A percentile compares a stretch with the other conserved stretches of the same genome.
Evolutionary conservation across 768 basidiomycete species (phyloP).

Genomic region (Termitomyces eurrhizus): DNA sequence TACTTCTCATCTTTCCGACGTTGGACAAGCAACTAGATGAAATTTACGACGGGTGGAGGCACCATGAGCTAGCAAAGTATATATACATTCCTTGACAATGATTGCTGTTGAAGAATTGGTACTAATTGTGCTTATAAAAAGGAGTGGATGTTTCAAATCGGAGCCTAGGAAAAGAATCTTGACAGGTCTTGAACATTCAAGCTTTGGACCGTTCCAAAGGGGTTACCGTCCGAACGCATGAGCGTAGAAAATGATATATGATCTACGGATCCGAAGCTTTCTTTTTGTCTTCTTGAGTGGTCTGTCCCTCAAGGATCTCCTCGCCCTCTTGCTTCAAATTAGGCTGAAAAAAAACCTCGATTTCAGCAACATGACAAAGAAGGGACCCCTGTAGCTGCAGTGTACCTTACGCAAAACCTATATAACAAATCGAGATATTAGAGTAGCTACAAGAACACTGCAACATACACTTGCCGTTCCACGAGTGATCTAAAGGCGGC

Average conservation of each 20-base stretch:
- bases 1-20: too few species aligned
- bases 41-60: too few species aligned
- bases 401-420: constrained; percentile 33
- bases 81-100: neutral
- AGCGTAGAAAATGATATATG: neutral
- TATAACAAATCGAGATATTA: neutral
- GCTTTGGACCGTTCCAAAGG: neutral
- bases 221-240: neutral
- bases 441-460: neutral
- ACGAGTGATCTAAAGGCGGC: constrained; percentile 33
- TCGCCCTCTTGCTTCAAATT: constrained; percentile 50
- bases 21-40: neutral
- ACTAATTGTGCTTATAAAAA: neutral
- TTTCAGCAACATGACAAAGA: neutral
- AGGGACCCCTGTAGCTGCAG: neutral
- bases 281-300: constrained; percentile 7
- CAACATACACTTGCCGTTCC: constrained; percentile 32
- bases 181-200: neutral
- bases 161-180: neutral
- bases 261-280: neutral
- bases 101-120: neutral
- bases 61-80: too few species aligned
- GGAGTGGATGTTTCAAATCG: too few species aligned
- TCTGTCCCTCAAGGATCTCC: constrained; percentile 49
- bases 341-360: constrained; percentile 18